Base-by-base conservation (phyloP, 805 yeast species). In the Komagataella populi region DNA sequence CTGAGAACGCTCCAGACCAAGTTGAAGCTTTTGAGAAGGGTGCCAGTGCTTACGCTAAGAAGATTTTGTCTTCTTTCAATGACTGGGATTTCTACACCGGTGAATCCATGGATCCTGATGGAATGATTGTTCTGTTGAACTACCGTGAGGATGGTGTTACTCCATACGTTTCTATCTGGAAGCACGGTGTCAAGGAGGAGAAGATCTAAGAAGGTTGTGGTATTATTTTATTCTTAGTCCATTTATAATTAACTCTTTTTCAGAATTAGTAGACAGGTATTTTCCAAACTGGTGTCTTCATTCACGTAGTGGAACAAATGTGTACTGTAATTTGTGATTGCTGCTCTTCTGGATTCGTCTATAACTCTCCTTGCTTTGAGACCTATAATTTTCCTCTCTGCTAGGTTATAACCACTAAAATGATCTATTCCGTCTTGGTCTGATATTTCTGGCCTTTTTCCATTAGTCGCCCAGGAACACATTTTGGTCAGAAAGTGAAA, bases 71-170 rank as follows among this genome's bases (percentile, higher is more conserved):
- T 66, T 84, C 90, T 73, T 93, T 93, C 93, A 85, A 84, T 70
- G 99, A 93, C 83, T 93, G 95, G 95, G 99, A 93, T 70, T 93
- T 93, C 82, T 93, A 75, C 90, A 91, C 96, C 63, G 98, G 99
- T 80, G 98, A 91, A 80, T 86, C 96, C 70, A 93, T 93, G 99
- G 97, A 93, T 83, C 99, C 99, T 72, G 99, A 93, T 75, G 99
- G 84, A 63, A 93, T 93, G 99, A 76, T 93, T 69, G 88, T 89
- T 63, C 82, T 93, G 72, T 86, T 93, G 75, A 93, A 93, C 95
- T 93, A 91, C 89, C 95, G 99, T 78, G 99, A 93, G 80, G 98
- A 93, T 71, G 99, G 99, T 79, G 78, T 83, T 65, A 93, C 99
- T 63, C 99, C 99, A 69, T 93, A 70, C 77, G 93, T 91, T 67